Conservation (phyloP, 257 asterid species). For the Nicotiana paniculata region DNA sequence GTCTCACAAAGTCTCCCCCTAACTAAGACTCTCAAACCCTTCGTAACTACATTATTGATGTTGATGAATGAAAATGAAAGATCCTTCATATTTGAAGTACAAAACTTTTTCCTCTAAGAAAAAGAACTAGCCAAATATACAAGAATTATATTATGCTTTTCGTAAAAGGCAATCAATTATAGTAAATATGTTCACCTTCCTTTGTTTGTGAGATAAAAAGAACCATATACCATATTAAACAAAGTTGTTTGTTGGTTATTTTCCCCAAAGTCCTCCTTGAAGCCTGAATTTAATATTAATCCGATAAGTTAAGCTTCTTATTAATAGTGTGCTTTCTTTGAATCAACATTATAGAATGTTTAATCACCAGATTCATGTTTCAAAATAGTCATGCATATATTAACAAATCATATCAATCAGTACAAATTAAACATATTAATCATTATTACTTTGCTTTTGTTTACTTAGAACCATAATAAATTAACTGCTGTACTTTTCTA, state of each 20-base stretch:
- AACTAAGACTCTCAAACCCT: too few species aligned
- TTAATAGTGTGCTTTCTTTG: background rate
- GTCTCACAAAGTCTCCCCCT: too few species aligned
- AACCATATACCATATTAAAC: background rate
- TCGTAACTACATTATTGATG: too few species aligned
- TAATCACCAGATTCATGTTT: background rate
- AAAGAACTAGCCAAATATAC: too few species aligned
- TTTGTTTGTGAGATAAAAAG: too few species aligned
- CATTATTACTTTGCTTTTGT: background rate
- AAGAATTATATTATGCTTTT: too few species aligned
- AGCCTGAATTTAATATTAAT: background rate
- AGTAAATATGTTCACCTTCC: too few species aligned
- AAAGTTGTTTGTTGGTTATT: background rate
- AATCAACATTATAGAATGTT: background rate
- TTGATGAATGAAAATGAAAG: too few species aligned
- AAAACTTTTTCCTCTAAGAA: too few species aligned
- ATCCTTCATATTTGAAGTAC: too few species aligned
- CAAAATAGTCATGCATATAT: background rate
- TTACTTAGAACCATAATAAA: background rate
- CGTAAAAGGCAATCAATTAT: too few species aligned
- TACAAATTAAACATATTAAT: background rate
- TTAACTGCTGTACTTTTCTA: background rate
- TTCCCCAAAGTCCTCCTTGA: background rate
- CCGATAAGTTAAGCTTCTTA: background rate
- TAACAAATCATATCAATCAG: background rate